These are phyloP conservation scores for Litchi chinensis DNA, from an alignment of 345 rosid species.

Conservation along the genomic window DNA sequence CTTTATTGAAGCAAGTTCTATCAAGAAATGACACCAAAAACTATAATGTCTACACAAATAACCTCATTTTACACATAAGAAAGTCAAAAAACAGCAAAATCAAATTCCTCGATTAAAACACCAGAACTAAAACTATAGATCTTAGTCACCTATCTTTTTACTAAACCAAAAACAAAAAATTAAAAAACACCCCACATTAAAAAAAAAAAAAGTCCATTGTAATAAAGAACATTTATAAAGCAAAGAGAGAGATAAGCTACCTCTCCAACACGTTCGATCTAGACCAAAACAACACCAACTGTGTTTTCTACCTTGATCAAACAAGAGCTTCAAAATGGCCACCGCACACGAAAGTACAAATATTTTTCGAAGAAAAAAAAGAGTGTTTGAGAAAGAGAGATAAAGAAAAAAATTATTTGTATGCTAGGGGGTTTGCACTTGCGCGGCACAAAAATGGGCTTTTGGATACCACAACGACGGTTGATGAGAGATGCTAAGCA, in stretches of 20 bases:
- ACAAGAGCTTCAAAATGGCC: too few relatives aligned
- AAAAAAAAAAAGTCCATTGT: neutral
- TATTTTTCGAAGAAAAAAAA: too few relatives aligned
- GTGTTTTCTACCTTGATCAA: too few relatives aligned
- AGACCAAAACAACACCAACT: neutral
- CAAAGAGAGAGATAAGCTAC: neutral
- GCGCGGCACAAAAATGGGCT: too few relatives aligned
- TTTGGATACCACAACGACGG: too few relatives aligned
- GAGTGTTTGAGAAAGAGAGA: too few relatives aligned
- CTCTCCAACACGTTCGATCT: slow-evolving; percentile 9
- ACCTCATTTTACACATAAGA: neutral
- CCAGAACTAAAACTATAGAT: slow-evolving; percentile 5
- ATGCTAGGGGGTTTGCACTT: too few relatives aligned
- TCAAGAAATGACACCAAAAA: slow-evolving; percentile 1
- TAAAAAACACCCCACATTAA: neutral
- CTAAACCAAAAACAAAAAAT: neutral
- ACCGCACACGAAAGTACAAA: too few relatives aligned
- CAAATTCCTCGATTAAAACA: neutral
- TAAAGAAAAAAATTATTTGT: too few relatives aligned
- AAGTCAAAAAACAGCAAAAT: neutral
- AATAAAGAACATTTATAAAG: neutral
- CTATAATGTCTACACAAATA: neutral
- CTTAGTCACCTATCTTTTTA: neutral
- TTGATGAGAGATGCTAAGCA: too few relatives aligned
- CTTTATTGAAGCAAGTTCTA: slow-evolving; percentile 6